These are phyloP conservation scores for Botrytis cinerea DNA, from an alignment of 2,329 filamentous ascomycete genomes.

Conservation along the genomic window DNA sequence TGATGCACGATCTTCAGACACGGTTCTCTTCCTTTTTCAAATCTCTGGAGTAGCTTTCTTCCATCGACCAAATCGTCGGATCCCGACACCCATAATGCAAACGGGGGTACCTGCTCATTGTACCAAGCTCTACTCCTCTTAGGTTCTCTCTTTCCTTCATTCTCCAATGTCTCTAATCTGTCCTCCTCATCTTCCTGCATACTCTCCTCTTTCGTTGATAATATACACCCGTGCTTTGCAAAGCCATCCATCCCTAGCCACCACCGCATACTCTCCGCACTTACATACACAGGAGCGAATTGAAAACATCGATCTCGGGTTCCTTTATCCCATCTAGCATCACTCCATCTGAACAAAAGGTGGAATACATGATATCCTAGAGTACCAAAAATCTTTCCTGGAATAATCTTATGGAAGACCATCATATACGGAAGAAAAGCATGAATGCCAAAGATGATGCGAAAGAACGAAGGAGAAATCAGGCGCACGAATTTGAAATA, in stretches of 20 bases:
- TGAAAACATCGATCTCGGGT: conserved; percentile 84
- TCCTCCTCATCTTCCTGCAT: conserved; percentile 56
- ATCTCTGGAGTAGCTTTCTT: conserved; percentile 67
- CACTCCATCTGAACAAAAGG: conserved; percentile 87
- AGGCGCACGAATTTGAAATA: conserved; percentile 91
- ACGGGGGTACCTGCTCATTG: conserved; percentile 72
- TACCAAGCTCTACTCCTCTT: conserved; percentile 75
- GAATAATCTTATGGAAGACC: conserved; percentile 70
- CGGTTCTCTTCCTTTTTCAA: conserved; percentile 77
- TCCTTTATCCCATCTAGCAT: conserved; percentile 79
- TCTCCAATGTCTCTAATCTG: conserved; percentile 38
- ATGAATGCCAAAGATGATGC: conserved; percentile 85
- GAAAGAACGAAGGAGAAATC: conserved; percentile 75
- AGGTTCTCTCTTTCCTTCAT: conserved; percentile 28
- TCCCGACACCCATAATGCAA: conserved; percentile 87
- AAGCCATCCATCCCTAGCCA: conserved; percentile 91
- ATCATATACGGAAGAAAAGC: conserved; percentile 95
- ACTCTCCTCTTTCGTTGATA: conserved; percentile 74
- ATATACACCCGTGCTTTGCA: conserved; percentile 80
- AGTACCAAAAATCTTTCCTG: conserved; percentile 69
- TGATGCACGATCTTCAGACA: conserved; percentile 77
- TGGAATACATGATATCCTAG: conserved; percentile 88
- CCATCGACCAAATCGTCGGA: conserved; percentile 86
- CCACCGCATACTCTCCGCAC: conserved; percentile 89
- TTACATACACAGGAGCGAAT: conserved; percentile 88